Base-by-base conservation (phyloP, 345 rosid species). In the Camelina neglecta region DNA sequence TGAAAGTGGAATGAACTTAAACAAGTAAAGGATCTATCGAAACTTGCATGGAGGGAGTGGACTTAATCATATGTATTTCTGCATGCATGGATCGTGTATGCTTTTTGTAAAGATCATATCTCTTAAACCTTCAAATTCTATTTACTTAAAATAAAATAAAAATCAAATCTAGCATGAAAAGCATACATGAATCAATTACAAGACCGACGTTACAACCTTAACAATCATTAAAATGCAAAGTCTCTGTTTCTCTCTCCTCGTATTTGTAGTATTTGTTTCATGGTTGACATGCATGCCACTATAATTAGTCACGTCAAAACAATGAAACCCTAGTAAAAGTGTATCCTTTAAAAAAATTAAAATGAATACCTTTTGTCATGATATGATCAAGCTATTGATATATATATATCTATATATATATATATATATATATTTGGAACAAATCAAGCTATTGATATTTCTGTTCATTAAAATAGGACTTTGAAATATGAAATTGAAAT, bases 221-320 rank as follows among this genome's bases (percentile, higher is more conserved):
- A 55, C 75, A 76, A 47, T 56, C 49, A 71, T 63, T 65, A 56
- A 38, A 20, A 18, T 60, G 29, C 31, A 3, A 39, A 12, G 10
- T 16, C 72, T 67, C 35, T 26, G 1, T 53, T 44, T 20, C 69
- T 75, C 74, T 68, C 56, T 75, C 74, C 41, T 36, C 26, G 60
- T 69, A 15, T 76, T 41, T 42, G 23, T 13, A 41, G 36, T 45
- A 38, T 70, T 70, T 56, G 53, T 55, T 69, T 76, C 60, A 70
- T 71, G 61, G 72, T 77, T 71, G 76, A 76, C 75, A 77, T 76
- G 69, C 75, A 56, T 70, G 75, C 42, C 60, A 70, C 80, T 47
- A 76, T 76, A 76, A 76, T 76, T 76, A 76, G 80, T 48, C 75
- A 69, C 58, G 59, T 69, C 71, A 62, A 61, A 69, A 61, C 44